Evolutionary conservation across 495 filamentous ascomycete species (phyloP).

Genomic region (Aspergillus sparsus): DNA sequence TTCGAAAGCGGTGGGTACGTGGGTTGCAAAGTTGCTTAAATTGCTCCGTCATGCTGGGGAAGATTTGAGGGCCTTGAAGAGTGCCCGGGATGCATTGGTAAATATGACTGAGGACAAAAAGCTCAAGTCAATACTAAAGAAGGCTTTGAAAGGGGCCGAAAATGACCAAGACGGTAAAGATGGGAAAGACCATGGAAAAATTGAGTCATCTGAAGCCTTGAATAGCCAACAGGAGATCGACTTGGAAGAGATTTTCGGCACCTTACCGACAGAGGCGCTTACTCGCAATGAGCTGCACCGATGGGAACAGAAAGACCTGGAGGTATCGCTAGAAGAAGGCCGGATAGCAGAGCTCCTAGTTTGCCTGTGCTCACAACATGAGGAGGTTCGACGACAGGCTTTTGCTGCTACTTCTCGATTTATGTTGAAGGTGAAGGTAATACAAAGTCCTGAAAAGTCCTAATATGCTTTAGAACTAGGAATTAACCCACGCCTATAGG

Average conservation of each 20-base stretch:
- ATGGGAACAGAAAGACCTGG: conserved; percentile 74
- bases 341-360: conserved; percentile 65
- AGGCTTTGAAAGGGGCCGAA: conserved; percentile 40
- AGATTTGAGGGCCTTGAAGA: conserved; percentile 38
- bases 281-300: conserved; percentile 48
- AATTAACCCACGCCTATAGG: conserved; percentile 30
- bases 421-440: conserved; percentile 62
- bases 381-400: conserved; percentile 76
- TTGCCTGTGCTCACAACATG: conserved; percentile 71
- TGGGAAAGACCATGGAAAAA: conserved; percentile 29
- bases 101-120: conserved; percentile 42
- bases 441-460: neutral
- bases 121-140: conserved; percentile 41
- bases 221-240: conserved; percentile 28
- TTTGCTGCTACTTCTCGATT: conserved; percentile 64
- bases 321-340: conserved; percentile 72
- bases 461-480: neutral
- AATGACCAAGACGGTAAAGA: conserved; percentile 24
- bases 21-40: conserved; percentile 53
- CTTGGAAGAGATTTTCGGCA: conserved; percentile 44
- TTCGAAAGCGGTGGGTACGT: conserved; percentile 49
- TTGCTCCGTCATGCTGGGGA: conserved; percentile 50
- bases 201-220: conserved; percentile 6
- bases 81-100: conserved; percentile 43
- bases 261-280: conserved; percentile 42